Conservation (phyloP, 2,329 filamentous ascomycete species). For the Shiraia bambusicola region DNA sequence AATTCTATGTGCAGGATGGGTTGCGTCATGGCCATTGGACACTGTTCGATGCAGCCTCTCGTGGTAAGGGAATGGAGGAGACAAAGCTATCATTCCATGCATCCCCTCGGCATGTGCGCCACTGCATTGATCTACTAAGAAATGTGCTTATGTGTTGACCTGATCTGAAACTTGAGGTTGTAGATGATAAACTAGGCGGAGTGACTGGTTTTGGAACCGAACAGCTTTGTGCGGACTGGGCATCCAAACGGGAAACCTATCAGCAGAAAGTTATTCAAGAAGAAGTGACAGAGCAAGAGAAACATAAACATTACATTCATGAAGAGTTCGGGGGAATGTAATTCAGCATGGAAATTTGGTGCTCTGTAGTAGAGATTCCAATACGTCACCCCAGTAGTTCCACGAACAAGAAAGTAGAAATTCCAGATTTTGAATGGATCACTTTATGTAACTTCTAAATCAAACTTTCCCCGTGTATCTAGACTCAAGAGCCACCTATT, state of each 20-base stretch:
- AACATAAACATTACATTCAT: neutral
- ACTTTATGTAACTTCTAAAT: too few species aligned
- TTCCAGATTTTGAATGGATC: too few species aligned
- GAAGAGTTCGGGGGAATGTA: too few species aligned
- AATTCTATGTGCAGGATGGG: slow-evolving; percentile 5
- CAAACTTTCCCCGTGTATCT: too few species aligned
- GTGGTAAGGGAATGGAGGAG: slow-evolving; percentile 2
- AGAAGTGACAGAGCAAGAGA: too few species aligned
- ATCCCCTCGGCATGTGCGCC: slow-evolving; percentile 6
- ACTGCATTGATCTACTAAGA: slow-evolving; percentile 18
- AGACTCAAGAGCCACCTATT: neutral
- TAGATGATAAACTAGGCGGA: slow-evolving; percentile 6
- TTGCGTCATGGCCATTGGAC: slow-evolving; percentile 15
- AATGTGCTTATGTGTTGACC: slow-evolving; percentile 15
- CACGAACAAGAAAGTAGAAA: too few species aligned
- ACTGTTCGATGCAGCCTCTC: neutral
- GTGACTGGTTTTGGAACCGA: slow-evolving; percentile 17
- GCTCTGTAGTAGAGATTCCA: too few species aligned
- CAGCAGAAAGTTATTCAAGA: neutral
- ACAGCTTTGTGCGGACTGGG: slow-evolving; percentile 12
- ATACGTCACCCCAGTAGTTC: too few species aligned
- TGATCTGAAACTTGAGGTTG: slow-evolving; percentile 15
- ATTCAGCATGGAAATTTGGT: too few species aligned
- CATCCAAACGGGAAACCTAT: slow-evolving; percentile 8
- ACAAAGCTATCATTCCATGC: slow-evolving; percentile 6